These are phyloP conservation scores for Mycena olivaceomarginata DNA, from an alignment of 768 basidiomycete genomes.

Conservation along the genomic window DNA sequence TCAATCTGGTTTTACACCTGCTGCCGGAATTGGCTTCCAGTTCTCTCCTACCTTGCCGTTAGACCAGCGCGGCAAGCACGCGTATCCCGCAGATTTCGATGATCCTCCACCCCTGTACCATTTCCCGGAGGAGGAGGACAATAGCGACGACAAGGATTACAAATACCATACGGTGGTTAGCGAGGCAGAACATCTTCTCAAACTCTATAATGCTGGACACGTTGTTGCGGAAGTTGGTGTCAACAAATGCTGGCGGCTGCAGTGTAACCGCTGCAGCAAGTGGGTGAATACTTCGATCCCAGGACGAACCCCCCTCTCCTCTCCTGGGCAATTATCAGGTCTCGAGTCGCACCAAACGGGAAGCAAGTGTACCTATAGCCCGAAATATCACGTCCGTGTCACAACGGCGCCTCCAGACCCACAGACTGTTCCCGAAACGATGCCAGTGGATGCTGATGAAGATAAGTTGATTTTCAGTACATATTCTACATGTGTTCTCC, in stretches of 20 bases:
- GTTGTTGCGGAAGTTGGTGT: not conserved
- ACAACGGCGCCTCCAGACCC: not conserved
- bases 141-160: constrained; percentile 7
- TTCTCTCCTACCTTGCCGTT: not conserved
- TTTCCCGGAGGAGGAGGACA: not conserved
- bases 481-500: too few species aligned
- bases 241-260: not conserved
- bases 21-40: not conserved
- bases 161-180: too few species aligned
- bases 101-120: not conserved
- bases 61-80: not conserved
- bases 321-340: not conserved
- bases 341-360: not conserved
- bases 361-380: not conserved
- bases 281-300: not conserved
- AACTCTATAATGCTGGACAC: not conserved
- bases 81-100: not conserved
- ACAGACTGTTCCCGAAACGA: not conserved
- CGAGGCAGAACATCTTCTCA: not conserved
- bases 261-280: not conserved
- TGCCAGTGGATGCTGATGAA: too few species aligned
- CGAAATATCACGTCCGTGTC: not conserved
- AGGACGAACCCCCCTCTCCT: not conserved
- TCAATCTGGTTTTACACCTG: not conserved
- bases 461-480: too few species aligned